Evolutionary conservation across 768 basidiomycete species (phyloP), one percentile per base, ranked within the genome.

Genomic region (Cantharellus cinnabarinus): DNA sequence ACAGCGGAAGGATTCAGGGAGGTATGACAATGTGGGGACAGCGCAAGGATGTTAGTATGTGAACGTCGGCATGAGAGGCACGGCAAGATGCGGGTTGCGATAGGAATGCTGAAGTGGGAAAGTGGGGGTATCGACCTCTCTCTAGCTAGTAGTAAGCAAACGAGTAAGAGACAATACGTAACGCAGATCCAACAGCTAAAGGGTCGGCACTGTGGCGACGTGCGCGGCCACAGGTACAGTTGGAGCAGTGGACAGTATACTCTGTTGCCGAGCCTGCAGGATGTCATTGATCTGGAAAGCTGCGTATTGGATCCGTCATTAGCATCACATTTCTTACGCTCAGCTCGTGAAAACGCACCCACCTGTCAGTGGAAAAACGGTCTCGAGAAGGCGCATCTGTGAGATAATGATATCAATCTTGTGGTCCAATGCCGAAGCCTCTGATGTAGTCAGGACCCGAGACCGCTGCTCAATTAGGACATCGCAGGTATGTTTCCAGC

Each of bases 1-100:
- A 29, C 20, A 5, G 42, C 4, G 42, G 15, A 57, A 5, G 29
- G 39, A 34, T 35, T 34, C 15, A 42, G 41, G 10, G 48, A 51
- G 50, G 41, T 57, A 60, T 20, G 14, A n/a, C 20, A 39, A 58
- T 40, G 59, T 7, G 53, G 14, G 59, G 42, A 39, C 41, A 60
- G 50, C 38, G 59, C 52, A 50, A 40, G 35, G 35, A 34, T 10
- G 53, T 50, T 37, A 53, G 50, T 40, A 41, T 42, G 55, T 48
- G 35, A 20, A 41, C 35, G 50, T 40, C 41, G 42, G 59, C 29
- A 52, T 61, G 53, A 38, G 50, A 37, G 38, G n/a, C 35, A 42
- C 56, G 59, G 57, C 37, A 37, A 50, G 35, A 52, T 40, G 41
- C 34, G 42, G 20, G 20, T 29, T 29, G 20, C 20, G 20, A 29